phyloP scores from a whole-genome alignment of 495 filamentous ascomycete species.

The Hypoxylon rickii region DNA sequence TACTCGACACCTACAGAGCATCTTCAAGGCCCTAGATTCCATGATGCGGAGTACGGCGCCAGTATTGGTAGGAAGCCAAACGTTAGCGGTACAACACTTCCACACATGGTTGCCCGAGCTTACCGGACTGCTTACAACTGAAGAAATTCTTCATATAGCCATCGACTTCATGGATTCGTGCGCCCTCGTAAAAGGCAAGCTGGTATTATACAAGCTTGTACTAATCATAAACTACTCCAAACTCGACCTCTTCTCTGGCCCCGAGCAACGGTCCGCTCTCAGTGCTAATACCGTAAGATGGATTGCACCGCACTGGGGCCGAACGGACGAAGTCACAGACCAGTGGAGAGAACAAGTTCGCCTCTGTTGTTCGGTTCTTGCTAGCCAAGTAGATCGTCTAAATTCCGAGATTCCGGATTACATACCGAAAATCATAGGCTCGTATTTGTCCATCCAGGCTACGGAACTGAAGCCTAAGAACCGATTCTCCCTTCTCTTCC shows the following conservation, averaged over 20 bases:
- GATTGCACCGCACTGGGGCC: constrained; percentile 95
- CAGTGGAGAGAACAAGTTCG: constrained; percentile 94
- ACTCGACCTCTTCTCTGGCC: constrained; percentile 75
- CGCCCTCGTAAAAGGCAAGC: constrained; percentile 82
- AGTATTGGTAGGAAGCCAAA: constrained; percentile 88
- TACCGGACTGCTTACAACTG: constrained; percentile 70
- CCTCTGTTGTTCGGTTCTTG: constrained; percentile 86
- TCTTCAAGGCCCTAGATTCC: constrained; percentile 86
- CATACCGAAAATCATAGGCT: constrained; percentile 87
- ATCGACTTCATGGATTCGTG: constrained; percentile 95
- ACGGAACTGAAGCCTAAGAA: constrained; percentile 66
- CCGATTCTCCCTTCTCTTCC: constrained; percentile 84
- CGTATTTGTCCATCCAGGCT: constrained; percentile 76
- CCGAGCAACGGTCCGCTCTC: constrained; percentile 72
- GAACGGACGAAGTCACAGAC: constrained; percentile 68
- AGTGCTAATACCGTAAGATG: constrained; percentile 84
- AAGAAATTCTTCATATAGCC: constrained; percentile 89
- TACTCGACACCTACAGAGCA: constrained; percentile 77
- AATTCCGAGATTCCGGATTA: constrained; percentile 84
- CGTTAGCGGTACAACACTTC: constrained; percentile 93
- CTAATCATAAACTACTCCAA: constrained; percentile 88
- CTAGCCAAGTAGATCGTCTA: constrained; percentile 76
- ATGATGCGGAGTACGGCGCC: constrained; percentile 88
- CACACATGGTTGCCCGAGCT: constrained; percentile 95
- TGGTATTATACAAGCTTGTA: constrained; percentile 91